Base-by-base conservation (phyloP, 805 yeast species). In the Candida takata region DNA sequence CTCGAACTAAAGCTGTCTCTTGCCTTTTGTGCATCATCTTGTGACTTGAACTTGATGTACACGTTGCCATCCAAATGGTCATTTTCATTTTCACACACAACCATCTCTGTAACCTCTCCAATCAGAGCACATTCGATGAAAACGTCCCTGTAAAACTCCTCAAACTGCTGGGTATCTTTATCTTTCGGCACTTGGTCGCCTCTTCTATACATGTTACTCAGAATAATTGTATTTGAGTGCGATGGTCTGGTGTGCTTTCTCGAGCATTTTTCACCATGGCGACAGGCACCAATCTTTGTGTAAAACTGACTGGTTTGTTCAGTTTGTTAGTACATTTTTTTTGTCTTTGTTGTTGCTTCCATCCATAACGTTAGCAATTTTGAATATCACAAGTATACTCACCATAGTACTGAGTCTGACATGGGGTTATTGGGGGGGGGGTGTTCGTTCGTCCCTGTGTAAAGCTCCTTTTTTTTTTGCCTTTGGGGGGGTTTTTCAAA, bases 261-360 rank as follows among this genome's bases (percentile, higher is more conserved):
- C 8, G 86, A 77, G 51, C 97, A 88, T 48, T 79, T 80, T 40
- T 79, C 87, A 1, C 96, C 96, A 56, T 88, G 96, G 41, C 96
- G 69, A 51, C 97, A 88, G 0, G 95, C 94, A 1, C 97, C 97
- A 21, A 86, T 84, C 54, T 81, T 84, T 43, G 70, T 66, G 53
- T 78, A 86, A 54, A 87, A 87, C 26, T 74, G 64, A 45, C 80
- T 73, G 24, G n/a, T 15, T 11, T 6, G n/a, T 4, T 15, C 6
- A 8, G 10, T 5, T 14, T 16, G 45, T 40, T 45, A 42, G 46
- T 42, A 34, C 3, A 10, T 5, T n/a, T 21, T 10, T 5, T 8
- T 16, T 9, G 10, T 12, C n/a, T 15, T 27, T 11, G 8, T n/a
- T n/a, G n/a, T n/a, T n/a, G n/a, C n/a, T n/a, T n/a, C n/a, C n/a